These are phyloP conservation scores for Trichoderma citrinoviride DNA, from an alignment of 2,329 filamentous ascomycete genomes.

Conservation along the genomic window DNA sequence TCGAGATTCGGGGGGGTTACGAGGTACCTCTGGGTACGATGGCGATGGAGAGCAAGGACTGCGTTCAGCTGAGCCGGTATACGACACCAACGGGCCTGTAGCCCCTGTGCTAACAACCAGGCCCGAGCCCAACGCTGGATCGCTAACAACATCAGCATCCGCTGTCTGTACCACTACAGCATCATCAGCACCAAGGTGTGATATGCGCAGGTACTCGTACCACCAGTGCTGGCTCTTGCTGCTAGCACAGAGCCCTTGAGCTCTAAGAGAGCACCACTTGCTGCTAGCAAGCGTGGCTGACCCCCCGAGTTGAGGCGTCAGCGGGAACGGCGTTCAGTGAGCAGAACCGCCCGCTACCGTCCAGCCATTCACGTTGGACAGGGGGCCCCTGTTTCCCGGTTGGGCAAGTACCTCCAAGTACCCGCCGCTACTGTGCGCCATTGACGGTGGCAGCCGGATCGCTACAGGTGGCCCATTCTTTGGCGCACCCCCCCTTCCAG, in stretches of 20 bases:
- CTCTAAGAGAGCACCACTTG: not conserved
- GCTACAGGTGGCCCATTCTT: not conserved
- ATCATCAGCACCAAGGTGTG: too few relatives aligned
- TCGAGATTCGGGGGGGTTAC: not conserved
- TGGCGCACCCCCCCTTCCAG: not conserved
- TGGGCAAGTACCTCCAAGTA: not conserved
- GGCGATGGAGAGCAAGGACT: not conserved
- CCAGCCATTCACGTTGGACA: not conserved
- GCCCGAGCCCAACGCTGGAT: too few relatives aligned
- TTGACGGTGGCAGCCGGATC: conserved; percentile 5
- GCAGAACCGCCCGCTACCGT: conserved; percentile 21
- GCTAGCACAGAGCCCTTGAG: not conserved
- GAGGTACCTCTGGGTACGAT: not conserved
- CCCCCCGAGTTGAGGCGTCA: conserved; percentile 1
- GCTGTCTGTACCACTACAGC: too few relatives aligned
- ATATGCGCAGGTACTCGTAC: too few relatives aligned
- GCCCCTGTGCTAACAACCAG: too few relatives aligned
- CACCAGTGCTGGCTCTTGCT: not conserved
- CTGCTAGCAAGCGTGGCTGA: not conserved
- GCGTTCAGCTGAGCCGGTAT: not conserved
- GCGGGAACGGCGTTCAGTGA: conserved; percentile 19
- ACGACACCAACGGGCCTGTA: too few relatives aligned
- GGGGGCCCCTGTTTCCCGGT: conserved; percentile 15
- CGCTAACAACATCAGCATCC: too few relatives aligned
- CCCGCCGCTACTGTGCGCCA: not conserved